A percentile compares a stretch with the other conserved stretches of the same genome.
These are phyloP conservation scores for Backusella tarrabulga DNA, from an alignment of 192 early-diverging fungal species.

Conservation along the genomic window DNA sequence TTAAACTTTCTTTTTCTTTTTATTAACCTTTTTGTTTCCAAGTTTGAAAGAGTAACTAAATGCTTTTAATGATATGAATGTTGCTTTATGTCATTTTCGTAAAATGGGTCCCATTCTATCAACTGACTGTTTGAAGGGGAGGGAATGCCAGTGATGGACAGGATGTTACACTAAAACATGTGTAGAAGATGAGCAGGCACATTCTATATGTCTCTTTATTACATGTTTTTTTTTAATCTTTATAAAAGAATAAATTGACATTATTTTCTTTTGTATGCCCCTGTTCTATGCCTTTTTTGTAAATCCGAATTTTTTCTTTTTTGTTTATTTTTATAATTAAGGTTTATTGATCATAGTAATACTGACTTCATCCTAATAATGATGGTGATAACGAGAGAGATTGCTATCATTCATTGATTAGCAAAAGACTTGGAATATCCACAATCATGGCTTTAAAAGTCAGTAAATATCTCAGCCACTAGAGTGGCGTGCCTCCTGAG, in stretches of 20 bases:
- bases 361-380: too few species aligned
- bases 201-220: background rate
- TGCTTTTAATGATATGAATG: too few species aligned
- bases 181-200: background rate
- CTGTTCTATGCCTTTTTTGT: background rate
- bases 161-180: background rate
- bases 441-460: background rate
- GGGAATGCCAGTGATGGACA: background rate
- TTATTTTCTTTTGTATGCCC: background rate
- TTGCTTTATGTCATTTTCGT: too few species aligned
- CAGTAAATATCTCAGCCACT: background rate
- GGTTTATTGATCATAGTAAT: background rate
- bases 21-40: background rate
- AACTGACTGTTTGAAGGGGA: background rate
- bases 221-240: background rate
- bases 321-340: background rate
- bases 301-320: background rate
- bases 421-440: background rate
- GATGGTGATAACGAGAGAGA: too few species aligned
- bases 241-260: background rate
- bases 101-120: too few species aligned
- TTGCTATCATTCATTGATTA: background rate
- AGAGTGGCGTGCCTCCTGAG: background rate
- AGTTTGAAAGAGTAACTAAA: background rate
- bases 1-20: background rate